Base-by-base conservation (phyloP, 306 rosid genomes). In the Vigna radiata region DNA sequence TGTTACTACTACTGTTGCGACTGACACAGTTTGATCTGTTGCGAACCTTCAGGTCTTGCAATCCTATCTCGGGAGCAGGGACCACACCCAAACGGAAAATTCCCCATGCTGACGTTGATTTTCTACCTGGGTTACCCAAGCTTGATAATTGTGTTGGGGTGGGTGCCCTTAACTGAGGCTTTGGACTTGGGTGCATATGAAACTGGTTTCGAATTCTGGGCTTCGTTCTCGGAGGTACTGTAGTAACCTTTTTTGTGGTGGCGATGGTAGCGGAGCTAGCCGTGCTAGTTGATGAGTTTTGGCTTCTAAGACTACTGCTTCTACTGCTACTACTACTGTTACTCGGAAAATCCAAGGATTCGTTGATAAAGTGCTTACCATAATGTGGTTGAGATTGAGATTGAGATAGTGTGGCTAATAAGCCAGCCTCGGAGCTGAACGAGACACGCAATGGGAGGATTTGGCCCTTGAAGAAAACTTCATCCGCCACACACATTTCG, bases 401-500 rank as follows among this genome's bases (percentile, higher is more conserved):
- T n/a, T 48, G 33, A 33, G 36, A 64, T 2, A 18, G 48, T 12
- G 68, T 31, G 46, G 65, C 46, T 41, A 49, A 55, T 15, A 71
- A 68, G 27, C 87, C 81, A 18, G 68, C 52, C 1, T 85, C 83
- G 5, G 98, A 86, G 88, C 91, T 88, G 37, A 82, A 82, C 0
- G 96, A 86, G 76, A 62, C 78, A 4, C 88, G 92, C 4, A 85
- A 73, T 0, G 99, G 99, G 2, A 95, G 90, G 33, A 95, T 84
- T 77, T 88, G 91, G 9, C 99, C 99, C 64, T 78, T 77, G 56
- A 88, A 92, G 87, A 95, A 89, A 18, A 95, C 87, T 33, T 95
- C 96, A 39, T 95, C 99, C 0, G 99, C 99, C 0, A 77, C 82
- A 17, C 97, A 95, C 97, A 95, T 95, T 79, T 85, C 70, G 0